Percentiles rank a stretch among this genome's conserved stretches.
These are phyloP conservation scores for Lasiosphaeria miniovina DNA, from an alignment of 495 filamentous ascomycete species.

Conservation along the genomic window DNA sequence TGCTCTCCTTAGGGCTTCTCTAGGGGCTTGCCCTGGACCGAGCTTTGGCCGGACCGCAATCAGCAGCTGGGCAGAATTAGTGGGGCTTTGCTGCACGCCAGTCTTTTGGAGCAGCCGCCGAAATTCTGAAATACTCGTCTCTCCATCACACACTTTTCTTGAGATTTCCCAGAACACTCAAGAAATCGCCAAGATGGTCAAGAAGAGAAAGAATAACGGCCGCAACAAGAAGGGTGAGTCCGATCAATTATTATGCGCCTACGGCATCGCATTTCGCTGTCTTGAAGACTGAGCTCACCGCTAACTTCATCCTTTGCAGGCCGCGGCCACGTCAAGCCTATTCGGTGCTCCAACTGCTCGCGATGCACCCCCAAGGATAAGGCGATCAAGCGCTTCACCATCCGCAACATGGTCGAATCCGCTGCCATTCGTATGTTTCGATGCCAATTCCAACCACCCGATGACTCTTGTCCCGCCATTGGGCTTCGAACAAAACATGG, in stretches of 20 bases:
- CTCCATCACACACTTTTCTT: conserved; percentile 30
- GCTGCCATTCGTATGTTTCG: conserved; percentile 92
- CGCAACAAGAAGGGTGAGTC: conserved; percentile 92
- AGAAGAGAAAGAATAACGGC: conserved; percentile 99
- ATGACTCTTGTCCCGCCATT: background rate
- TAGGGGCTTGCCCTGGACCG: conserved; percentile 25
- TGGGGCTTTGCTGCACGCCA: conserved; percentile 20
- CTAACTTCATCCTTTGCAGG: conserved; percentile 25
- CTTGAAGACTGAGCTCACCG: background rate
- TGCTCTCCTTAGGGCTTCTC: conserved; percentile 27
- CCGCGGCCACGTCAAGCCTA: conserved; percentile 98
- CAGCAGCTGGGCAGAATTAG: conserved; percentile 9
- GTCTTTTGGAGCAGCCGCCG: conserved; percentile 24
- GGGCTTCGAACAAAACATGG: background rate
- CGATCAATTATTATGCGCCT: background rate
- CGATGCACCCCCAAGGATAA: conserved; percentile 99
- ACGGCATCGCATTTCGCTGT: background rate
- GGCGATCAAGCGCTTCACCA: conserved; percentile 99
- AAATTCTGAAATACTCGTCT: conserved; percentile 27
- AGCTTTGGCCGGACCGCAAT: conserved; percentile 2
- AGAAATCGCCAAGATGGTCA: conserved; percentile 90
- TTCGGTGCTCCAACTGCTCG: conserved; percentile 99
- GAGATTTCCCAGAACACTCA: conserved; percentile 34
- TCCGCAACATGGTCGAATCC: conserved; percentile 99
- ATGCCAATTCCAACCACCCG: background rate